phyloP scores from a whole-genome alignment of 2,329 filamentous ascomycete genomes.

The Diaporthe humulicola region DNA sequence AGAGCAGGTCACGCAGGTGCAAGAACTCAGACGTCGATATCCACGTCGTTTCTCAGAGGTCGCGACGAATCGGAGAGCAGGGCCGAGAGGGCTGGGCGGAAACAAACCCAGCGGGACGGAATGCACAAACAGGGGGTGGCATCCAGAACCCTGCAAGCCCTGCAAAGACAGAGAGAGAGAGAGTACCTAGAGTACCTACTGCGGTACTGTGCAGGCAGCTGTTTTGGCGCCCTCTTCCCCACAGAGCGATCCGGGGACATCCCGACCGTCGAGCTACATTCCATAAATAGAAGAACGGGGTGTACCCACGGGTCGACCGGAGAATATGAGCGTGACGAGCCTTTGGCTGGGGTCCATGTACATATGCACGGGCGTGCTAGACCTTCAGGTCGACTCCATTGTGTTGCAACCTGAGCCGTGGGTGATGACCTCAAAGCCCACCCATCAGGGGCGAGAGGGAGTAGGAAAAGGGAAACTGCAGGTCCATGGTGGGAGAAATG shows the following conservation, averaged over 20 bases:
- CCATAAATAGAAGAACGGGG: slow-evolving; percentile 37
- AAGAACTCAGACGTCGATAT: slow-evolving; percentile 19
- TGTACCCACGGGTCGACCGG: slow-evolving; percentile 19
- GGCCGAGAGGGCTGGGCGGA: slow-evolving; percentile 26
- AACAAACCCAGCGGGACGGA: slow-evolving; percentile 33
- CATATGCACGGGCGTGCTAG: slow-evolving; percentile 27
- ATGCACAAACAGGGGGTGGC: slow-evolving; percentile 19
- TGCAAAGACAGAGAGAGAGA: too few species aligned
- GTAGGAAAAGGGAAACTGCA: background rate
- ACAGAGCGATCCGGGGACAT: slow-evolving; percentile 38
- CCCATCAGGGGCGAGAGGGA: slow-evolving; percentile 12
- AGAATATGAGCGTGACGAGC: slow-evolving; percentile 30
- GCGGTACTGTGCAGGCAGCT: slow-evolving; percentile 21
- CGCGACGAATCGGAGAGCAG: slow-evolving; percentile 30
- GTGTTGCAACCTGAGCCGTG: slow-evolving; percentile 24
- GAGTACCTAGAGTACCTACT: background rate
- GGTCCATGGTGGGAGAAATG: slow-evolving; percentile 19
- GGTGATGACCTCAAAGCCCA: slow-evolving; percentile 11
- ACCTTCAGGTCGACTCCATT: slow-evolving; percentile 25
- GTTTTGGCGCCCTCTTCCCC: slow-evolving; percentile 35
- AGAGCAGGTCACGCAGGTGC: slow-evolving; percentile 15
- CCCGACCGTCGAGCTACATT: slow-evolving; percentile 15
- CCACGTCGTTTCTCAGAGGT: slow-evolving; percentile 26
- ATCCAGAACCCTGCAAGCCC: slow-evolving; percentile 26
- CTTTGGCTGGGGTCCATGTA: slow-evolving; percentile 13